A percentile compares a stretch with the other conserved stretches of the same genome.
Evolutionary conservation across 331 rosid genomes (phyloP).

Genomic region (Pyracantha coccinea): DNA sequence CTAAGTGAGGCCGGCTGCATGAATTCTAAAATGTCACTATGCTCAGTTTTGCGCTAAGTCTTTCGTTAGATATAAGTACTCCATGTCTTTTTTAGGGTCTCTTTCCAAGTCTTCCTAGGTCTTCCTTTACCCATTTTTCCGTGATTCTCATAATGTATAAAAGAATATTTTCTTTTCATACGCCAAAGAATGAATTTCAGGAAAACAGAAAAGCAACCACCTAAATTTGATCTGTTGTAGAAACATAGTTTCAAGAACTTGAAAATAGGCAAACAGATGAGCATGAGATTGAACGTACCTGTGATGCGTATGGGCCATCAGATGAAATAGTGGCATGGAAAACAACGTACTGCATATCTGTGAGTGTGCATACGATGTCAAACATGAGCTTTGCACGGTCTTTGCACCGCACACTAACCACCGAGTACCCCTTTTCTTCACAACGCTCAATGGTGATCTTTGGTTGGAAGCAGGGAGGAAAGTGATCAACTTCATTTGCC

Average conservation of each 20-base stretch:
- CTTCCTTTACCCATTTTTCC: too few relatives aligned
- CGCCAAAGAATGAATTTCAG: background rate
- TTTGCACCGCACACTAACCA: conserved; percentile 63
- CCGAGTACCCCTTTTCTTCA: conserved; percentile 72
- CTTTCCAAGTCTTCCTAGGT: too few relatives aligned
- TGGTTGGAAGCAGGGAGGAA: conserved; percentile 51
- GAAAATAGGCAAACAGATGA: background rate
- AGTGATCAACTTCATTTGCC: conserved; percentile 29
- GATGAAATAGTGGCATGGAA: conserved; percentile 80
- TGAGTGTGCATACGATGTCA: conserved; percentile 86
- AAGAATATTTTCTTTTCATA: background rate
- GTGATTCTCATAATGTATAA: background rate
- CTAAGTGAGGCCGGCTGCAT: too few relatives aligned
- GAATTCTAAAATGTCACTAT: too few relatives aligned
- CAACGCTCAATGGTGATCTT: conserved; percentile 65
- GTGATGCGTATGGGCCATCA: conserved; percentile 73
- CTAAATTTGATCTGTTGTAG: background rate
- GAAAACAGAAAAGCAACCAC: background rate
- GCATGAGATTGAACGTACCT: conserved; percentile 29
- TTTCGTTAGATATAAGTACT: too few relatives aligned
- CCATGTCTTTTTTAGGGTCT: too few relatives aligned
- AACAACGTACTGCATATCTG: conserved; percentile 89
- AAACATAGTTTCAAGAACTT: background rate
- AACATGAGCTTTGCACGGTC: conserved; percentile 90
- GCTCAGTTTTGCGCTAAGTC: too few relatives aligned